Base-by-base conservation (phyloP, 805 yeast genomes). In the Metschnikowia chrysomelidarum region DNA sequence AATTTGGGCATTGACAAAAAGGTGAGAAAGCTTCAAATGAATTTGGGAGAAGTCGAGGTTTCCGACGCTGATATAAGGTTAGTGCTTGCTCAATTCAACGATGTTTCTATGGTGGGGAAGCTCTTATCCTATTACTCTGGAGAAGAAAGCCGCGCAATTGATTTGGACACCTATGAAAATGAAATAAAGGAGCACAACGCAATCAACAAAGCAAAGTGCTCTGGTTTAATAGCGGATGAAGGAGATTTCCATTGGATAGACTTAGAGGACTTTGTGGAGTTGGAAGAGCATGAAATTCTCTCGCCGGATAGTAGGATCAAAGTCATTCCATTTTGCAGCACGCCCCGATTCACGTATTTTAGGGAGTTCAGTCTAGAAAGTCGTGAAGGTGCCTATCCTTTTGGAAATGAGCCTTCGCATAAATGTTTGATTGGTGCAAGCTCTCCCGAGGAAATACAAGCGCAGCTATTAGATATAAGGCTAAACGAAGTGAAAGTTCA, bases 181-280 rank as follows among this genome's bases (percentile, higher is more conserved):
- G 39, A 41, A n/a, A 17, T 32, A 3, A 24, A 27, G 19, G 31
- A 31, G 23, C 40, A 40, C 5, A 31, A 30, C 5, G 19, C 18
- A 19, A 29, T 24, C 15, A 29, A 23, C 18, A 14, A 41, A 17
- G 29, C 34, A 4, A 16, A 36, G 14, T 17, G 20, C 3, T 5
- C 28, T 7, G 30, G 30, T 8, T 11, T 31, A 17, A 5, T 10
- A 7, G 47, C 47, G 5, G 52, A 46, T 23, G 64, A 59, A 12
- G 50, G 48, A 11, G 66, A 64, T 38, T 48, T 47, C 24, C 53
- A 64, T 45, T 88, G 96, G 96, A 66, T 76, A 30, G 94, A 87
- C 50, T 59, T 67, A 15, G 82, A 83, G 38, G 96, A 88, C 54
- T 88, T 75, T 47, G 63, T 75, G 8, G 96, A 88, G 47, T 52